phyloP scores from a whole-genome alignment of 768 basidiomycete species.

The Tylopilus cervinicoccineus region DNA sequence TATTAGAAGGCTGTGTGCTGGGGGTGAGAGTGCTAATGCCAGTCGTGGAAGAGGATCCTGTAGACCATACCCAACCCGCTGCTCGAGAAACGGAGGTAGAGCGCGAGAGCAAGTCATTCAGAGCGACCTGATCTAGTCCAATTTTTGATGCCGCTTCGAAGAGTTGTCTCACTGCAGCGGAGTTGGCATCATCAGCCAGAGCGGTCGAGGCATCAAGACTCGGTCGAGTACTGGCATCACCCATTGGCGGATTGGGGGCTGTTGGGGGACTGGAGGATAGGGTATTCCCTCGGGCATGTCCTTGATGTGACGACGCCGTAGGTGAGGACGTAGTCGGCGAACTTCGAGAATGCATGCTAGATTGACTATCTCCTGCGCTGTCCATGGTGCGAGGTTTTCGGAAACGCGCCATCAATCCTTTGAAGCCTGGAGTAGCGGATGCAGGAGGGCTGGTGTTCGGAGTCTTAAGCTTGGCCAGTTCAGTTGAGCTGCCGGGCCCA shows the following conservation, averaged over 20 bases:
- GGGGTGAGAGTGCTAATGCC: conserved; percentile 22
- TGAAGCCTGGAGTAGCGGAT: conserved; percentile 68
- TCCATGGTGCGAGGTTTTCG: conserved; percentile 38
- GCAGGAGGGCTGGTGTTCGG: conserved; percentile 61
- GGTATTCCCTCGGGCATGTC: conserved; percentile 32
- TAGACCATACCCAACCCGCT: conserved; percentile 39
- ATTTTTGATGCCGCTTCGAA: conserved; percentile 74
- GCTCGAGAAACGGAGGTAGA: conserved; percentile 63
- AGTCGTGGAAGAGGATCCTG: conserved; percentile 16
- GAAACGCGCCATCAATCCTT: conserved; percentile 80
- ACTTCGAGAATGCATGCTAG: conserved; percentile 27
- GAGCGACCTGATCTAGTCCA: conserved; percentile 66
- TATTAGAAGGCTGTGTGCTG: conserved; percentile 11
- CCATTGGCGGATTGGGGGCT: conserved; percentile 2
- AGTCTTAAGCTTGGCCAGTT: conserved; percentile 51
- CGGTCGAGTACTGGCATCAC: conserved; percentile 18
- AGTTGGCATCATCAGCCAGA: conserved; percentile 33
- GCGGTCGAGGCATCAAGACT: conserved; percentile 25
- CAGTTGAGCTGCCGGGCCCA: conserved; percentile 37
- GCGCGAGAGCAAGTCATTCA: conserved; percentile 69
- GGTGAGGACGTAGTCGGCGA: conserved; percentile 35
- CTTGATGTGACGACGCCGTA: conserved; percentile 31
- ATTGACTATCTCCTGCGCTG: conserved; percentile 25
- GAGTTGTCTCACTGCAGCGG: conserved; percentile 62
- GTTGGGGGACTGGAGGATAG: conserved; percentile 19